Percentiles rank a stretch among this genome's conserved stretches.
These are phyloP conservation scores for Phytopythium chamaehyphon DNA, from an alignment of 352 stramenopile species.

Conservation along the genomic window DNA sequence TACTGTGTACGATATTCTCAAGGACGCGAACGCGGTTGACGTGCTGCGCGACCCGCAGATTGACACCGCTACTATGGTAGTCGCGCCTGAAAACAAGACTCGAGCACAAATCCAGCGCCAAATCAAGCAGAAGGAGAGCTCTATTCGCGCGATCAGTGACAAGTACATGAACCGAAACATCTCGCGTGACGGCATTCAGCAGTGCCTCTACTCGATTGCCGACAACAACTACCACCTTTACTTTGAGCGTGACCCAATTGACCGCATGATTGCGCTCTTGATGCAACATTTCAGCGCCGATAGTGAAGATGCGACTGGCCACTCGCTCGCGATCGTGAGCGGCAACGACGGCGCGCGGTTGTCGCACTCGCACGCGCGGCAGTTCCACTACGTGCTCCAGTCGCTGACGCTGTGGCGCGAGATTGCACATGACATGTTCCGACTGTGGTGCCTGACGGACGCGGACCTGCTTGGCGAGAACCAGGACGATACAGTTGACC, in stretches of 20 bases:
- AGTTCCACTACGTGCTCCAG: slow-evolving; percentile 97
- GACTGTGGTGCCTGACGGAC: slow-evolving; percentile 93
- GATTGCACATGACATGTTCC: slow-evolving; percentile 96
- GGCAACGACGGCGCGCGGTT: slow-evolving; percentile 91
- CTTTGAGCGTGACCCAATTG: slow-evolving; percentile 95
- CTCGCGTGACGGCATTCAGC: slow-evolving; percentile 86
- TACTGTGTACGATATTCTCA: slow-evolving; percentile 90
- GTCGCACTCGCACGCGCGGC: slow-evolving; percentile 92
- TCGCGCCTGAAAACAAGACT: slow-evolving; percentile 89
- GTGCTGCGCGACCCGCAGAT: slow-evolving; percentile 88
- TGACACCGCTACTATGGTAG: slow-evolving; percentile 93
- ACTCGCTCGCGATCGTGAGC: slow-evolving; percentile 91
- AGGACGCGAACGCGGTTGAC: slow-evolving; percentile 56
- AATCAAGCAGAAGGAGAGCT: slow-evolving; percentile 92
- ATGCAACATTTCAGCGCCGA: slow-evolving; percentile 84
- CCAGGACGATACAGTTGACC: slow-evolving; percentile 14
- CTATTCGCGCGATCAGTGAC: slow-evolving; percentile 84
- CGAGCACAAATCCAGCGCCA: slow-evolving; percentile 87
- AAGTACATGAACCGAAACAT: slow-evolving; percentile 54
- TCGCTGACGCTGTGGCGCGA: slow-evolving; percentile 95
- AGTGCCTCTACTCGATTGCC: slow-evolving; percentile 95
- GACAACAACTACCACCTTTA: slow-evolving; percentile 98
- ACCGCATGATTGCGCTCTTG: slow-evolving; percentile 92
- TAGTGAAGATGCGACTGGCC: slow-evolving; percentile 53
- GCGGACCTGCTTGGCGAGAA: slow-evolving; percentile 89